Conservation (phyloP, 371 early-diverging fungal genomes). For the Syncephalis plumigaleata region DNA sequence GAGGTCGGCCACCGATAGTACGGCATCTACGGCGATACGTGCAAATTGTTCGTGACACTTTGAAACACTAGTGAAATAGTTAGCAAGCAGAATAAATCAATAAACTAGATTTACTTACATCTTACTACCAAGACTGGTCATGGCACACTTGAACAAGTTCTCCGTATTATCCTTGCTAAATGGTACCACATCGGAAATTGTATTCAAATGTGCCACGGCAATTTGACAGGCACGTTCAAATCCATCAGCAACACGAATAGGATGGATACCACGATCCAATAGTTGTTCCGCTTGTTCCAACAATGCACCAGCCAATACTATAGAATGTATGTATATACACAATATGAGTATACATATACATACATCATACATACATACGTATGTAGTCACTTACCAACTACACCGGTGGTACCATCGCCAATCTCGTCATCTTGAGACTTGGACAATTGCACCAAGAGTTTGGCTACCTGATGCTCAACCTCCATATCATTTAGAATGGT, state of each 20-base stretch:
- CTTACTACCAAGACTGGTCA: conserved; percentile 95
- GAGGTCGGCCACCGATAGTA: conserved; percentile 92
- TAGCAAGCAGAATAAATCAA: neutral
- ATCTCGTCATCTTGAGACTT: conserved; percentile 99
- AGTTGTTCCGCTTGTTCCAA: conserved; percentile 94
- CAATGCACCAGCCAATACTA: conserved; percentile 96
- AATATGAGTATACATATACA: conserved; percentile 1
- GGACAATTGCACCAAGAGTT: conserved; percentile 93
- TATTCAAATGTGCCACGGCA: conserved; percentile 82
- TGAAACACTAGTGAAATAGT: conserved; percentile 48
- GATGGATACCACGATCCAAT: conserved; percentile 96
- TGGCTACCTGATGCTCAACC: conserved; percentile 98
- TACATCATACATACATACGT: neutral
- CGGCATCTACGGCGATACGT: conserved; percentile 95
- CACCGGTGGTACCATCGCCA: conserved; percentile 99
- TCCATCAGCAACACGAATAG: conserved; percentile 97
- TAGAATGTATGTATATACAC: neutral
- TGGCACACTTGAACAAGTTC: conserved; percentile 91
- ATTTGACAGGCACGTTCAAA: conserved; percentile 94
- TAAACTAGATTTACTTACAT: conserved; percentile 61
- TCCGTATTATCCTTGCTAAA: conserved; percentile 65
- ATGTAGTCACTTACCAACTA: conserved; percentile 62
- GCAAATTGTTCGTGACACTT: conserved; percentile 96
- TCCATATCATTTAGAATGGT: conserved; percentile 99
- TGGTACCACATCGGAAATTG: conserved; percentile 80